Evolutionary conservation across 2,329 filamentous ascomycete species (phyloP), one percentile per base, ranked within the genome.

Genomic region (Aureobasidium sp.): DNA sequence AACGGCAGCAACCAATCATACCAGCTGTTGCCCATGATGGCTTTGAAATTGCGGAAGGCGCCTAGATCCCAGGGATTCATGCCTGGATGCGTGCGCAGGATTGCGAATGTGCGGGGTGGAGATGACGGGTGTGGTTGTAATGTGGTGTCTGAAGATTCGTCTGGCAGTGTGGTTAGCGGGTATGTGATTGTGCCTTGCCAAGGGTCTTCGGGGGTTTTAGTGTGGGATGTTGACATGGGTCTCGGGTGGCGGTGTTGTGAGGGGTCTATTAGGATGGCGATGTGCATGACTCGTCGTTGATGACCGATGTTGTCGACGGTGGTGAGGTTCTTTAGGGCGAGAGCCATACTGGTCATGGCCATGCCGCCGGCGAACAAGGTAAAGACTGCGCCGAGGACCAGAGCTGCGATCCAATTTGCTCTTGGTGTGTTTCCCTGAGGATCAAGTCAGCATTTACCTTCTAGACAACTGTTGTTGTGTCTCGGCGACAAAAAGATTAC

Each of bases 51-150:
- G 24, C 74, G 70, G 57, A 79, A 75, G 25, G 67, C 72, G 2
- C 86, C 88, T 1, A 93, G 72, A 61, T 95, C 81, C 83, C 89
- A 98, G 0, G 89, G 88, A 60, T 95, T 95, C 60, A 93, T 84
- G 8, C 87, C 84, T 0, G 80, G 77, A 3, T 81, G 74, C 0
- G 86, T 88, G 56, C 80, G 78, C 2, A 96, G 73, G 35, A 97
- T 85, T 11, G 88, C 89, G 65, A 95, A 97, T 10, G 80, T 85
- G 24, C 84, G 79, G 4, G 72, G 52, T 37, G 57, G 58, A 7
- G 69, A 60, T 10, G 44, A 48, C 12, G 44, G 19, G 8, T 8
- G 32, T 12, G 44, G 44, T 19, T 30, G 14, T 19, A 48, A 72
- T 58, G 65, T 32, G 60, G 65, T 32, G 58, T 58, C 34, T 45